Conservation (phyloP, 768 basidiomycete genomes). For the Boletus fagicola region DNA sequence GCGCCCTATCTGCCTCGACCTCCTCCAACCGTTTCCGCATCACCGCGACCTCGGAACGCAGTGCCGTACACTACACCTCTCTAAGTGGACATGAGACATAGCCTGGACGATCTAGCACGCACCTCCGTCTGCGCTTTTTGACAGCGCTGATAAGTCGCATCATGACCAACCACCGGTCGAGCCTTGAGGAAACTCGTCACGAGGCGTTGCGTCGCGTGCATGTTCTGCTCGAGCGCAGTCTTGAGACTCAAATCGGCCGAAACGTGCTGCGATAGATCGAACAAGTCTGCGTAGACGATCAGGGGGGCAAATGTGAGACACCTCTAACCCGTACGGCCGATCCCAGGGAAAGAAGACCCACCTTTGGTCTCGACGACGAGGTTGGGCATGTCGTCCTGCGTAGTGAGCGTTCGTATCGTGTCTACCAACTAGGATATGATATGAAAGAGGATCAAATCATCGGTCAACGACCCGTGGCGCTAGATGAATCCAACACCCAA, state of each 20-base stretch:
- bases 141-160: constrained; percentile 43
- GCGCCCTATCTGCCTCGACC: constrained; percentile 46
- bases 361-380: constrained; percentile 44
- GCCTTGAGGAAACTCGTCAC: constrained; percentile 54
- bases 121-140: constrained; percentile 64
- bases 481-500: background rate
- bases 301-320: background rate
- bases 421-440: constrained; percentile 54
- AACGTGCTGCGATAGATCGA: constrained; percentile 35
- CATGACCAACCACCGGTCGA: constrained; percentile 34
- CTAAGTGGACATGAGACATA: constrained; percentile 10
- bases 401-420: constrained; percentile 59
- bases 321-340: background rate
- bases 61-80: constrained; percentile 47
- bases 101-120: constrained; percentile 17
- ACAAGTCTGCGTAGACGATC: constrained; percentile 23
- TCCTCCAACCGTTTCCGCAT: constrained; percentile 51
- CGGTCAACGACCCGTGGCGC: background rate
- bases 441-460: constrained; percentile 1
- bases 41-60: constrained; percentile 57
- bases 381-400: constrained; percentile 48
- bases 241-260: constrained; percentile 32
- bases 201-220: constrained; percentile 56
- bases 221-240: constrained; percentile 51
- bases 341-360: constrained; percentile 15